These are phyloP conservation scores for Pilasporangium apinafurcum DNA, from an alignment of 352 stramenopile genomes.

Conservation along the genomic window DNA sequence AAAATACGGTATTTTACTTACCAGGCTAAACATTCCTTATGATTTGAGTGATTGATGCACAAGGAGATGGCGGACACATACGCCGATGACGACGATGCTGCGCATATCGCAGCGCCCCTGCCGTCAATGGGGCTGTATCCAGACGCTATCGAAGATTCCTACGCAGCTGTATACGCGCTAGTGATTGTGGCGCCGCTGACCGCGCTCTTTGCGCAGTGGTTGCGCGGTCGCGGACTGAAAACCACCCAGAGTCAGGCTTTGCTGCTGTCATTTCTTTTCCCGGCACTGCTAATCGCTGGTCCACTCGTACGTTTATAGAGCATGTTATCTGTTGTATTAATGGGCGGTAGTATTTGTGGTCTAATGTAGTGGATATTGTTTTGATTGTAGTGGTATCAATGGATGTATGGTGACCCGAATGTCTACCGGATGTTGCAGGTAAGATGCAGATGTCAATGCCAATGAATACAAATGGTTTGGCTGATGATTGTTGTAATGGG, in stretches of 20 bases:
- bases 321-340: neutral
- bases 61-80: no score
- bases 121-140: no score
- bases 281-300: slow-evolving; percentile 27
- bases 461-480: neutral
- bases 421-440: slow-evolving; percentile 18
- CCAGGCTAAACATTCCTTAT: no score
- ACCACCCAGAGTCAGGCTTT: slow-evolving; percentile 36
- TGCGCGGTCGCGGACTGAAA: slow-evolving; percentile 29
- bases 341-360: neutral
- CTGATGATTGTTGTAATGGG: slow-evolving; percentile 17
- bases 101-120: no score
- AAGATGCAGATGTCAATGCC: neutral
- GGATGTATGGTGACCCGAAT: slow-evolving; percentile 10
- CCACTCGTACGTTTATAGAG: slow-evolving; percentile 18
- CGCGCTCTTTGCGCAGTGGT: slow-evolving; percentile 19
- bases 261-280: slow-evolving; percentile 32
- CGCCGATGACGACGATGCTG: no score
- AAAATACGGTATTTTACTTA: no score
- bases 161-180: slow-evolving; percentile 32
- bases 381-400: slow-evolving; percentile 11
- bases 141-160: slow-evolving; percentile 38
- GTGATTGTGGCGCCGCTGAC: slow-evolving; percentile 35
- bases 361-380: neutral
- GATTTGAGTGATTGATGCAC: no score